phyloP scores from a whole-genome alignment of 768 basidiomycete genomes.

The Neoboletus subvelutipes region DNA sequence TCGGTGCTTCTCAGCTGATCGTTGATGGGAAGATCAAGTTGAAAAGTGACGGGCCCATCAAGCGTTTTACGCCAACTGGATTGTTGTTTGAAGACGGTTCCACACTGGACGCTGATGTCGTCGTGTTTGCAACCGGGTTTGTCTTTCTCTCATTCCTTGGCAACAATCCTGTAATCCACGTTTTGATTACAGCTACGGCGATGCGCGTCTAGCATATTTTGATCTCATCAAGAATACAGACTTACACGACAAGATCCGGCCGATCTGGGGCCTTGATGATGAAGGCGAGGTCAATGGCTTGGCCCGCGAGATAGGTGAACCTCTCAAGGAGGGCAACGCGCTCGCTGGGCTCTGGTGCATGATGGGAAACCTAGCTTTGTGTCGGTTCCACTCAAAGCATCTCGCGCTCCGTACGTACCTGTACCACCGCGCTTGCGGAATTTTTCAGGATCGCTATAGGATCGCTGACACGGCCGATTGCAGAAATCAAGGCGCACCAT shows the following conservation, averaged over 20 bases:
- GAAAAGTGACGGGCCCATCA: conserved; percentile 23
- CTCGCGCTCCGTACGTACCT: conserved; percentile 57
- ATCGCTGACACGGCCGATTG: not conserved
- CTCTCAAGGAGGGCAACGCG: conserved; percentile 8
- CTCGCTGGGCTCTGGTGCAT: conserved; percentile 49
- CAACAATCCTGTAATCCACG: not conserved
- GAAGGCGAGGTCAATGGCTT: conserved; percentile 30
- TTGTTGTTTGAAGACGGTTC: conserved; percentile 30
- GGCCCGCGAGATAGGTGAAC: conserved; percentile 51
- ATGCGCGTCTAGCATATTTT: conserved; percentile 18
- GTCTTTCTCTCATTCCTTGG: not conserved
- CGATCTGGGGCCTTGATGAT: conserved; percentile 31
- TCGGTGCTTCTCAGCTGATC: conserved; percentile 42
- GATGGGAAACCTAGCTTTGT: conserved; percentile 62
- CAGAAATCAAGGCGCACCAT: conserved; percentile 72
- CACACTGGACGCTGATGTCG: conserved; percentile 46
- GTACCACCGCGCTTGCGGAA: not conserved
- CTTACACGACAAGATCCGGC: conserved; percentile 20
- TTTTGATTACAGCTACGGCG: conserved; percentile 14
- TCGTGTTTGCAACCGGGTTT: conserved; percentile 31
- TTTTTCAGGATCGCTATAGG: not conserved
- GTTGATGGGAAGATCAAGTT: conserved; percentile 49
- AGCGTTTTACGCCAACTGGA: conserved; percentile 36
- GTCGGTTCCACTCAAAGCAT: conserved; percentile 67
- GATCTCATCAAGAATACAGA: conserved; percentile 23